Conservation (phyloP, 2,329 filamentous ascomycete genomes). For the Trichophyton schoenleinii region DNA sequence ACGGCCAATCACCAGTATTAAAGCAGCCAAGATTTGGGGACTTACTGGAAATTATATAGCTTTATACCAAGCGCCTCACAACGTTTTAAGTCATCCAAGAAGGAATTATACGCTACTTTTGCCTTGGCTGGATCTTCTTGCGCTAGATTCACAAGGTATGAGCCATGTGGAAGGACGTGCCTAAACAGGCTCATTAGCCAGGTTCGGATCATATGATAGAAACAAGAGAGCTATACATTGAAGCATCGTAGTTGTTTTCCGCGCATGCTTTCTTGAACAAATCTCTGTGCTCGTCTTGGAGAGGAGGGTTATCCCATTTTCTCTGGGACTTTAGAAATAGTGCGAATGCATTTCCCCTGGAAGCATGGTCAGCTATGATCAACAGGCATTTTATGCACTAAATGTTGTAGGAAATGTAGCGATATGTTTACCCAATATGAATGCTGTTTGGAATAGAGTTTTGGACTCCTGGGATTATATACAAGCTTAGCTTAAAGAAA, state of each 20-base stretch:
- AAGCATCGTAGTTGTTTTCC: slow-evolving; percentile 57
- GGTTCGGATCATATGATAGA: background rate
- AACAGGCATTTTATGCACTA: background rate
- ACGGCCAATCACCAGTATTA: background rate
- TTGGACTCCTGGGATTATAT: slow-evolving; percentile 54
- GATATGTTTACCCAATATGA: slow-evolving; percentile 50
- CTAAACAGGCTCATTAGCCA: slow-evolving; percentile 17
- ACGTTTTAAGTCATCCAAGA: slow-evolving; percentile 74
- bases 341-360: slow-evolving; percentile 76
- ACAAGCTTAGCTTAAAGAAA: slow-evolving; percentile 2
- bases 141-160: slow-evolving; percentile 91
- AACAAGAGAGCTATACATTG: slow-evolving; percentile 29
- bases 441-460: slow-evolving; percentile 69
- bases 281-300: slow-evolving; percentile 54
- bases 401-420: background rate
- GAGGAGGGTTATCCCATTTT: slow-evolving; percentile 77
- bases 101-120: slow-evolving; percentile 70
- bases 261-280: slow-evolving; percentile 59
- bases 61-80: slow-evolving; percentile 76
- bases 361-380: slow-evolving; percentile 13
- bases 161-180: slow-evolving; percentile 81
- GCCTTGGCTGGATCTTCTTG: slow-evolving; percentile 70
- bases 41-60: slow-evolving; percentile 88
- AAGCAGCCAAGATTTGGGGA: background rate
- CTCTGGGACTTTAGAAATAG: slow-evolving; percentile 93